Evolutionary conservation across 2,329 filamentous ascomycete genomes (phyloP).

Genomic region (Cladosporium sp.): DNA sequence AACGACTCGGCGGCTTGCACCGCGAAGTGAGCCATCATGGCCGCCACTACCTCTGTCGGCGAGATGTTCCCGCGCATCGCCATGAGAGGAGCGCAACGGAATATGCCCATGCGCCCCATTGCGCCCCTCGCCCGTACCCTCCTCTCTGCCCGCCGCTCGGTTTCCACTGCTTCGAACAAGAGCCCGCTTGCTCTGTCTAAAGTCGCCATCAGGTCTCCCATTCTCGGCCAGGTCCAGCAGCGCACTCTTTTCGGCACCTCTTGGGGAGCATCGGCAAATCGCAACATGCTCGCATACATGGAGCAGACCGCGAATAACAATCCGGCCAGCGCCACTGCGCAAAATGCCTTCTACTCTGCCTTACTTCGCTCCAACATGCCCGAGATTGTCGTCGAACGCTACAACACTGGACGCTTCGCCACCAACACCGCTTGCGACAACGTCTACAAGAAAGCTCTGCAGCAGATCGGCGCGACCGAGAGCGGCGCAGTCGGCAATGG

Average conservation of each 20-base stretch:
- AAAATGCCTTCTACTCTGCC: conserved; percentile 90
- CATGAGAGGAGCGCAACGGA: conserved; percentile 6
- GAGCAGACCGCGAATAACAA: conserved; percentile 93
- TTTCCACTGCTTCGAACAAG: background rate
- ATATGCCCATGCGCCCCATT: conserved; percentile 2
- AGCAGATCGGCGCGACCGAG: conserved; percentile 49
- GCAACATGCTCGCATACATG: conserved; percentile 68
- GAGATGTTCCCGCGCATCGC: conserved; percentile 10
- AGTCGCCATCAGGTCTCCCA: conserved; percentile 14
- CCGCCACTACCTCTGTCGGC: conserved; percentile 7
- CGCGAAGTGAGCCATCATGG: conserved; percentile 9
- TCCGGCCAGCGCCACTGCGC: conserved; percentile 75
- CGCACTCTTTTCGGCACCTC: conserved; percentile 38
- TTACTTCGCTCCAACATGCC: conserved; percentile 89
- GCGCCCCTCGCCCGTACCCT: background rate
- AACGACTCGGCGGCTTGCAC: conserved; percentile 3
- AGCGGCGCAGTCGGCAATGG: conserved; percentile 22
- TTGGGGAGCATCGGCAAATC: conserved; percentile 36
- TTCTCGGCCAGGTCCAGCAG: conserved; percentile 36
- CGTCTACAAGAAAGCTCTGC: conserved; percentile 70
- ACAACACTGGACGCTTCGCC: conserved; percentile 79
- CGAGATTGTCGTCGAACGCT: conserved; percentile 83
- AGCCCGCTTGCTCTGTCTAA: background rate
- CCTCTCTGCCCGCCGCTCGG: conserved; percentile 1
- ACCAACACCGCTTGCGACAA: conserved; percentile 71